These are phyloP conservation scores for Umbelopsis sp. DNA, from an alignment of 192 early-diverging fungal species.

Conservation along the genomic window DNA sequence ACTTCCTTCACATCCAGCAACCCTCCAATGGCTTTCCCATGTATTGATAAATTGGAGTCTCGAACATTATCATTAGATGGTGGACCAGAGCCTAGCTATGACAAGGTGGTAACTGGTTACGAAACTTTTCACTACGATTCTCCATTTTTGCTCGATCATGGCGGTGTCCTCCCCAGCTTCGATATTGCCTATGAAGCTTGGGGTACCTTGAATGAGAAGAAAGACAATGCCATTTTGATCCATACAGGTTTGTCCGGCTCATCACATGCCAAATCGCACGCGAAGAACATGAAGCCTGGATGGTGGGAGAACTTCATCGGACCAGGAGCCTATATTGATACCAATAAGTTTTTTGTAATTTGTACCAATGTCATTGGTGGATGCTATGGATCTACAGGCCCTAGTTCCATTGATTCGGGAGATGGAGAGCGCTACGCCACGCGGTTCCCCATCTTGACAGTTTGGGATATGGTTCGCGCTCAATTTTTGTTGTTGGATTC, in stretches of 20 bases:
- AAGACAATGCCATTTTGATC: slow-evolving; percentile 86
- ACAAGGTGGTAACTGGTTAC: slow-evolving; percentile 81
- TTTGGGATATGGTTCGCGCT: slow-evolving; percentile 97
- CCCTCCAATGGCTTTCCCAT: slow-evolving; percentile 73
- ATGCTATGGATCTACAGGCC: slow-evolving; percentile 96
- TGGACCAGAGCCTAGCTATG: slow-evolving; percentile 83
- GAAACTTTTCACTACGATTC: slow-evolving; percentile 58
- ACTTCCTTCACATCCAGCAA: slow-evolving; percentile 44
- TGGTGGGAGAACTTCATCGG: slow-evolving; percentile 99
- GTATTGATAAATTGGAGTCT: slow-evolving; percentile 66
- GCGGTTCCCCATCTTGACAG: slow-evolving; percentile 87
- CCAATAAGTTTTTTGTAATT: slow-evolving; percentile 92
- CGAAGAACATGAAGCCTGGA: slow-evolving; percentile 73
- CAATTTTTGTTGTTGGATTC: slow-evolving; percentile 84
- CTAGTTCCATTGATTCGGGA: slow-evolving; percentile 78
- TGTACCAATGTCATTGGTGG: slow-evolving; percentile 97
- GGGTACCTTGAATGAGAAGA: slow-evolving; percentile 84
- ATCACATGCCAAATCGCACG: slow-evolving; percentile 90
- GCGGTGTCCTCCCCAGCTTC: slow-evolving; percentile 76
- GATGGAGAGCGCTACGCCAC: slow-evolving; percentile 82
- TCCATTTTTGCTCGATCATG: slow-evolving; percentile 81
- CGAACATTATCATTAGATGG: slow-evolving; percentile 65
- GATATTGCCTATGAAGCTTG: slow-evolving; percentile 96
- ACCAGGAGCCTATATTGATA: slow-evolving; percentile 89
- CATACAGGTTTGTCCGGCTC: slow-evolving; percentile 94